A percentile compares a stretch with the other conserved stretches of the same genome.
Conservation (phyloP, 306 rosid genomes). For the Geum urbanum region DNA sequence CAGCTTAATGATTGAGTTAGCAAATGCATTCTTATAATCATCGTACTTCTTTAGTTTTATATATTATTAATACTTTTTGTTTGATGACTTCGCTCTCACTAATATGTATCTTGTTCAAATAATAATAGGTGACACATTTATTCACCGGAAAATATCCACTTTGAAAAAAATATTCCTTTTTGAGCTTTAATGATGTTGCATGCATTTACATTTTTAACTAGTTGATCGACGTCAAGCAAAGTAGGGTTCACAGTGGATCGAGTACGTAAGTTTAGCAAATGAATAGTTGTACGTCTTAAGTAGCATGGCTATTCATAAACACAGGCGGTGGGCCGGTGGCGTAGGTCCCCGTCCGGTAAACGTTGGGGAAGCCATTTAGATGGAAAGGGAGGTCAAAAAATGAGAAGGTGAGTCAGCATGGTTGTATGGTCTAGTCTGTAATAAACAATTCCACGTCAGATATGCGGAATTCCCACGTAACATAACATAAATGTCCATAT, state of each 20-base stretch:
- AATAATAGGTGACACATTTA: no score
- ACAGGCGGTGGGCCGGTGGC: not conserved
- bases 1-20: no score
- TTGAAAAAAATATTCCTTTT: no score
- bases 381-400: conserved; percentile 28
- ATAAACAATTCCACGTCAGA: conserved; percentile 54
- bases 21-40: conserved; percentile 12
- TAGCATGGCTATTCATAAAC: not conserved
- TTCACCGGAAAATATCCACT: no score
- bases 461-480: conserved; percentile 44
- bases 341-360: not conserved
- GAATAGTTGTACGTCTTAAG: not conserved
- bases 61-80: no score
- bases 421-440: conserved; percentile 27
- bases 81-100: no score
- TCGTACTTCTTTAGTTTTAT: not conserved
- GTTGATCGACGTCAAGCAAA: no score
- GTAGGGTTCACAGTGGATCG: no score
- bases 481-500: conserved; percentile 34
- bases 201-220: no score
- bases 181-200: no score
- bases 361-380: conserved; percentile 7
- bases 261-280: no score
- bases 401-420: conserved; percentile 33
- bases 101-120: no score